Evolutionary conservation across 371 early-diverging fungal species (phyloP), one percentile per base, ranked within the genome.

Genomic region (Enterocytospora artemiae): DNA sequence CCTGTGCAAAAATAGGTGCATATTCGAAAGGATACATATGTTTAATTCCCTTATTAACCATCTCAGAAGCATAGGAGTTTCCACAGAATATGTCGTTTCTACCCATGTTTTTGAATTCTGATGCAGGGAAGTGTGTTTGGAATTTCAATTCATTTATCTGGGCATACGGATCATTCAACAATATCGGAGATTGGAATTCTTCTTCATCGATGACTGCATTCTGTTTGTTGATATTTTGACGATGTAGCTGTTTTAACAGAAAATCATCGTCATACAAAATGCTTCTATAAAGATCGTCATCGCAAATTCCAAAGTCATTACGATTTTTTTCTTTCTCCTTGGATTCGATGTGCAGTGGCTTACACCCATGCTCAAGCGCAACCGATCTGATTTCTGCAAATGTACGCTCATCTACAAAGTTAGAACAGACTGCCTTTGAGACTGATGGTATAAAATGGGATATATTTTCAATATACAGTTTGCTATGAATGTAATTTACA

Each of bases 401-500:
- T 18, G 24, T 7, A 20, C 18, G 4, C 18, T 25, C 48, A 20
- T 46, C 51, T 16, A 59, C 3, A 20, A 59, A 50, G 51, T 59
- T 50, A 4, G 33, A 52, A 27, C 60, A 59, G 5, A 59, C 30
- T 31, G 33, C 24, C 5, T 50, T 9, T 50, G 49, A 52, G 9
- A 14, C 30, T n/a, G 16, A 7, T 39, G 12, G 39, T 46, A 18
- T 4, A 25, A 36, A 20, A 20, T 22, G 5, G 4, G 12, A 18
- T 24, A 53, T 9, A 12, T 32, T 30, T 50, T 59, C 60, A 50
- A 49, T 52, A 51, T 43, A 59, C 2, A 59, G 3, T 18, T 31
- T 4, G 5, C 50, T 22, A 16, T 3, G 2, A 9, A 59, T 7
- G 5, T 14, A 59, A 4, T 7, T 30, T 9, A 22, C 7, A 16